Evolutionary conservation across 2,329 filamentous ascomycete species (phyloP).

Genomic region (Phaeosphaeria sp.): DNA sequence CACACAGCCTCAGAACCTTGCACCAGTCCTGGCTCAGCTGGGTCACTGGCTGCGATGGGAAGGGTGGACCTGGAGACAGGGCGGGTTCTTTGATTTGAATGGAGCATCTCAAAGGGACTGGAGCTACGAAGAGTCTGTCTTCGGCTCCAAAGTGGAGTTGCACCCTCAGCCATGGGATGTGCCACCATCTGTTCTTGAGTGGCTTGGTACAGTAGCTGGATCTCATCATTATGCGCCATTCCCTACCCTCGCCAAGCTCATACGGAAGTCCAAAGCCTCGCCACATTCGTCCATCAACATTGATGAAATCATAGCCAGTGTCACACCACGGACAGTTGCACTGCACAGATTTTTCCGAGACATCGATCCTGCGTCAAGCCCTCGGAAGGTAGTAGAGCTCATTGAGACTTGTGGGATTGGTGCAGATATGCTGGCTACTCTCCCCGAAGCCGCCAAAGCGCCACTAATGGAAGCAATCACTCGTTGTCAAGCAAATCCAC

Average conservation of each 20-base stretch:
- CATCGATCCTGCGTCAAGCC: conserved; percentile 44
- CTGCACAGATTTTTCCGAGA: conserved; percentile 71
- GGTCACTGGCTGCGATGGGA: conserved; percentile 81
- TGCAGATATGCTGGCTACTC: conserved; percentile 72
- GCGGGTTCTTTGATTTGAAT: conserved; percentile 67
- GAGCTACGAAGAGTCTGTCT: conserved; percentile 61
- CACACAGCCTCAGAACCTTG: conserved; percentile 60
- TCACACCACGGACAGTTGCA: conserved; percentile 65
- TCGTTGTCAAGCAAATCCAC: conserved; percentile 83
- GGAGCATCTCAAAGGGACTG: conserved; percentile 61
- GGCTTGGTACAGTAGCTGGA: conserved; percentile 46
- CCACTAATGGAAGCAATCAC: conserved; percentile 84
- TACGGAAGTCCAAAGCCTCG: conserved; percentile 46
- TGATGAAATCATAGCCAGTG: conserved; percentile 39
- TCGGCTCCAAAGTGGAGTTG: conserved; percentile 30
- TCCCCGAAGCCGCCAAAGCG: conserved; percentile 83
- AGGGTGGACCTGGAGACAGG: conserved; percentile 62
- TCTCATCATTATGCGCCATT: conserved; percentile 41
- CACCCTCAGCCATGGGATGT: conserved; percentile 45
- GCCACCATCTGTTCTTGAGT: conserved; percentile 66
- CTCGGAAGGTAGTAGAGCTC: conserved; percentile 72
- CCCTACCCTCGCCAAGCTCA: conserved; percentile 46
- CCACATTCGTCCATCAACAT: conserved; percentile 46
- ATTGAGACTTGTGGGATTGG: conserved; percentile 75
- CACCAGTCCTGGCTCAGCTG: conserved; percentile 80